Evolutionary conservation across 2,329 filamentous ascomycete genomes (phyloP), one percentile per base, ranked within the genome.

Genomic region (Chaetomiaceae sp.): DNA sequence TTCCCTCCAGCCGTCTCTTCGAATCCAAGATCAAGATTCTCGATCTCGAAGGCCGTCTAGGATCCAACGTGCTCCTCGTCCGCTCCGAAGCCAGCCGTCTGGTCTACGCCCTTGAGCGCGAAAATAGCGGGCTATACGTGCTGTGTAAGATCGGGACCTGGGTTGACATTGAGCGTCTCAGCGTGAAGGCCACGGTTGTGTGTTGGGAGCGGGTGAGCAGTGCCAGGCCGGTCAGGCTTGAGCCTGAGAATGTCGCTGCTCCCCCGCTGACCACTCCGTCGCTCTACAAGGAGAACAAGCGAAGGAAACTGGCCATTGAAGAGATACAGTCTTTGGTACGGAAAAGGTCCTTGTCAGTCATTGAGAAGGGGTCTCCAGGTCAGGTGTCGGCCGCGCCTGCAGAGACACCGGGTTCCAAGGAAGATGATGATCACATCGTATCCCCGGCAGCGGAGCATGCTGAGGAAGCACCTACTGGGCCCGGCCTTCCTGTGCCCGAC

Each of bases 81-180:
- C 71, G 78, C 48, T 71, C 76, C 36, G 77, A 83, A 35, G 67
- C 72, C 20, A 74, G 71, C 50, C 69, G 71, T 46, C 69, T 68
- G 29, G 52, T 78, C 0, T 84, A 79, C 60, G 82, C 75, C 11
- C 66, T 87, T n/a, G 86, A 90, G 66, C 73, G 78, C 19, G 78
- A 86, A 29, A 68, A 72, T 14, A 64, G 68, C 38, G 74, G 75
- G 1, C 68, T 84, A 3, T 90, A 86, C 61, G 76, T 78, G 10
- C 61, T 88, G 20, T 89, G 83, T 62, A 81, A 77, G 56, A 68
- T 93, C 35, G 83, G 79, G 2, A 64, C 69, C 17, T 87, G 84
- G 83, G 72, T 86, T 18, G 75, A 81, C 50, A 60, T 84, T 42
- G 70, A 74, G 29, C 66, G 71, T 6, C 66, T 89, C 22, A 65